Base-by-base conservation (phyloP, 2,329 filamentous ascomycete genomes). In the Fusarium sulawesiense region DNA sequence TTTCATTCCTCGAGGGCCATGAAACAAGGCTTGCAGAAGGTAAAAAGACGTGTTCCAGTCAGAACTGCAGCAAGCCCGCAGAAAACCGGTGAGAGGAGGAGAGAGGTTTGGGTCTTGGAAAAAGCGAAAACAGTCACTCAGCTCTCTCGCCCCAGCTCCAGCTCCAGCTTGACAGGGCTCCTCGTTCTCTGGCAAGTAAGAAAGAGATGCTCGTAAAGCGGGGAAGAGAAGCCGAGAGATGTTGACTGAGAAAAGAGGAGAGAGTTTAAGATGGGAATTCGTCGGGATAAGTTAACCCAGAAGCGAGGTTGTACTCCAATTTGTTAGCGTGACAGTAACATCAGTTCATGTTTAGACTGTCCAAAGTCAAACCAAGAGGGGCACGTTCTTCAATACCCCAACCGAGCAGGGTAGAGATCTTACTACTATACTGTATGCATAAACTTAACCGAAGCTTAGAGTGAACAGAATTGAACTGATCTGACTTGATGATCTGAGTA, bases 401-500 rank as follows among this genome's bases (percentile, higher is more conserved):
- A 51, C 32, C 48, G 6, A 21, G 41, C 41, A 44, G 41, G 21
- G 40, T 20, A 20, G 29, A 8, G 6, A 16, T 37, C 18, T 37
- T 37, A n/a, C 34, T 37, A 37, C 34, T n/a, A 11, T 37, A 37
- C 18, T 11, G 18, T 37, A 37, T 37, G 34, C 34, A 37, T 37
- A 37, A n/a, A 37, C 34, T 37, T 37, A 37, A 37, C 34, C 13
- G 14, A 44, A 44, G 41, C 41, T 44, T 44, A 44, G 20, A 44
- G 41, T 8, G 13, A 44, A 44, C 41, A 11, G 41, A 44, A 25
- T 23, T 23, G 20, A 44, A 74, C 72, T 37, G 18, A 74, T 75
- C 25, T 71, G 71, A 73, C 73, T 73, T 67, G 57, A 75, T 75
- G 69, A 62, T 57, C 60, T 63, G 69, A 75, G 60, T 63, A 63